A percentile compares a stretch with the other conserved stretches of the same genome.
Conservation (phyloP, 768 basidiomycete genomes). For the Mycena belliarum region DNA sequence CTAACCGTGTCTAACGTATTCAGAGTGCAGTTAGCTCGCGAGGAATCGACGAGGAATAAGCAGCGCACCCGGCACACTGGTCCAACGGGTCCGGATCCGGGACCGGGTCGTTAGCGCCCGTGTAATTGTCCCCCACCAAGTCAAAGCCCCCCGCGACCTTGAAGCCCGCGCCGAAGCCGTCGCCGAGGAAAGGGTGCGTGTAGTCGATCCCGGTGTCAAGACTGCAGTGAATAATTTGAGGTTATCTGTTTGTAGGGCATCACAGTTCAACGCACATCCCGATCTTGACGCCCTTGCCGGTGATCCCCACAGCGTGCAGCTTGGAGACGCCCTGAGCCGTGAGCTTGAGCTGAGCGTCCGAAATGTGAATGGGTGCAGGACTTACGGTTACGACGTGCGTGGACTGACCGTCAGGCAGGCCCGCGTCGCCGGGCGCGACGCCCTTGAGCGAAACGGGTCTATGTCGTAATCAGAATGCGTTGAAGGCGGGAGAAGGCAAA, state of each 20-base stretch:
- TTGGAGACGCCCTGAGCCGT: constrained; percentile 59
- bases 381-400: constrained; percentile 57
- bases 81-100: constrained; percentile 56
- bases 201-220: constrained; percentile 47
- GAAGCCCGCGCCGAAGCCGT: constrained; percentile 53
- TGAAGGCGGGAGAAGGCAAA: background rate
- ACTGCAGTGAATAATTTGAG: background rate
- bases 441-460: constrained; percentile 41
- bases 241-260: background rate
- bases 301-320: constrained; percentile 61
- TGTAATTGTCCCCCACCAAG: constrained; percentile 57
- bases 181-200: constrained; percentile 57
- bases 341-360: background rate
- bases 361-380: too few relatives aligned
- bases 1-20: constrained; percentile 10
- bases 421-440: constrained; percentile 41
- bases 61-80: constrained; percentile 42
- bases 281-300: constrained; percentile 66
- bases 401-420: constrained; percentile 48
- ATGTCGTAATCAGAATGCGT: background rate
- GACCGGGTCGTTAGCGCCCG: constrained; percentile 50
- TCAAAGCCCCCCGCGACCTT: constrained; percentile 55
- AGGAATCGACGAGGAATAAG: background rate
- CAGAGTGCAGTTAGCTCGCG: background rate
- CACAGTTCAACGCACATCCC: constrained; percentile 50